Percentiles rank a stretch among this genome's conserved stretches.
phyloP scores from a whole-genome alignment of 2,329 filamentous ascomycete genomes.

The Trichoderma aggressivum region DNA sequence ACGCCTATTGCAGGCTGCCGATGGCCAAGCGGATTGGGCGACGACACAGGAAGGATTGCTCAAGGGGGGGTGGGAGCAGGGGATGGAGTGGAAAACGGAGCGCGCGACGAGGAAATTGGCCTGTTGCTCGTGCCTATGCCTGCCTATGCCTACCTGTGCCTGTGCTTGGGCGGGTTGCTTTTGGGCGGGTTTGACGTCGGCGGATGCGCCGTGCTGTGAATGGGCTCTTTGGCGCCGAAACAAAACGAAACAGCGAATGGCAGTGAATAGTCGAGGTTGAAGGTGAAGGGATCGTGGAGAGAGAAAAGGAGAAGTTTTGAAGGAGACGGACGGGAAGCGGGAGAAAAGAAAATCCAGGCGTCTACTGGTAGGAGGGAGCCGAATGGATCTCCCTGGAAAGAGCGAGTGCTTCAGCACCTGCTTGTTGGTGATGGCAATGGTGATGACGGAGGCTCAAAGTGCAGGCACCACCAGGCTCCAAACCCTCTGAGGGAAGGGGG shows the following conservation, averaged over 20 bases:
- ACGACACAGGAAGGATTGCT: slow-evolving; percentile 8
- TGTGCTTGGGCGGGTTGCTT: background rate
- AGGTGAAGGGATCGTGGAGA: background rate
- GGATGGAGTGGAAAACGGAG: slow-evolving; percentile 16
- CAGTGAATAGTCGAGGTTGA: background rate
- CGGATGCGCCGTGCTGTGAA: slow-evolving; percentile 3
- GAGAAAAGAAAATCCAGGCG: background rate
- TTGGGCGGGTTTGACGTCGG: background rate
- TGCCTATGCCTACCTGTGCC: background rate
- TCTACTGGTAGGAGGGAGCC: background rate
- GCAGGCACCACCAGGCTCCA: slow-evolving; percentile 11
- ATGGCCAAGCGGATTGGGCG: slow-evolving; percentile 16
- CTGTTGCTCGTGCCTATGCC: background rate
- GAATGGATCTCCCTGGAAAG: slow-evolving; percentile 8
- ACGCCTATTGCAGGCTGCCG: slow-evolving; percentile 13
- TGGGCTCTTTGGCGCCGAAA: slow-evolving; percentile 10
- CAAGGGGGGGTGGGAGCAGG: slow-evolving; percentile 18
- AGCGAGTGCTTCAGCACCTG: slow-evolving; percentile 1
- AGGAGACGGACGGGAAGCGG: background rate
- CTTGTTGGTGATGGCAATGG: slow-evolving; percentile 7
- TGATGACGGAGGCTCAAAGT: slow-evolving; percentile 14
- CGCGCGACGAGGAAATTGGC: slow-evolving; percentile 15
- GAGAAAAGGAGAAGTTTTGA: background rate
- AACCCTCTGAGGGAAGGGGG: slow-evolving; percentile 6
- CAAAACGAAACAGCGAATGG: background rate